These are phyloP conservation scores for Candida takata DNA, from an alignment of 805 yeast species.

Conservation along the genomic window DNA sequence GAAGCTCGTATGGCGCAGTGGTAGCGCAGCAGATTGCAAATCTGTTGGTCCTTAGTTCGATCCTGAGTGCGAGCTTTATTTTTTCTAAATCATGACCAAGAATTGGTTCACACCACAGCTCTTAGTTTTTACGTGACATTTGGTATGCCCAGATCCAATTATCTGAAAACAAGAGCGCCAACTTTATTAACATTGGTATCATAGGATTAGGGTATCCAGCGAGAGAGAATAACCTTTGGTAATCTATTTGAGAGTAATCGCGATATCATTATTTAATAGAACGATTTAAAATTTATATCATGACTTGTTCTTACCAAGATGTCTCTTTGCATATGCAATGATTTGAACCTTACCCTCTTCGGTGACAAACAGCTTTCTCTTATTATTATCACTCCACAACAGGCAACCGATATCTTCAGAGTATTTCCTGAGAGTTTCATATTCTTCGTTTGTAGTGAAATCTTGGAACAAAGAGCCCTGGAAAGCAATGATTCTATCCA, in stretches of 20 bases:
- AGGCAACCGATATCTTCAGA: constrained; percentile 90
- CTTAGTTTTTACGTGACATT: no score
- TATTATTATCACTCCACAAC: constrained; percentile 72
- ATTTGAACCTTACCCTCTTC: constrained; percentile 82
- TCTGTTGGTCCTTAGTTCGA: constrained; percentile 98
- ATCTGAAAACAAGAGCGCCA: no score
- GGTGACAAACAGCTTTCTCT: constrained; percentile 76
- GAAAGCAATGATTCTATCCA: constrained; percentile 82
- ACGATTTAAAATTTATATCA: no score
- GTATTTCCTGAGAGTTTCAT: constrained; percentile 59
- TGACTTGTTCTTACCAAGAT: constrained; percentile 9
- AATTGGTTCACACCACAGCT: no score
- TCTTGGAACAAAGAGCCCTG: constrained; percentile 87
- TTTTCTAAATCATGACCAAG: constrained; percentile 22
- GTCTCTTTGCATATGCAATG: constrained; percentile 82
- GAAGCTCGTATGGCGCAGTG: constrained; percentile 85
- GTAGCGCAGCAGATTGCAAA: constrained; percentile 99
- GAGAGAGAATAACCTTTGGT: no score
- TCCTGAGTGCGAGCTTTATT: constrained; percentile 78
- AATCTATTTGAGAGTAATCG: no score
- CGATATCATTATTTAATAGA: no score
- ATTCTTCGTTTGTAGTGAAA: constrained; percentile 72
- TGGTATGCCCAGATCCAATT: no score
- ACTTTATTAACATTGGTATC: no score
- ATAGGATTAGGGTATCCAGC: no score